These are phyloP conservation scores for Lipomyces yamanashiensis DNA, from an alignment of 805 yeast genomes.

Conservation along the genomic window DNA sequence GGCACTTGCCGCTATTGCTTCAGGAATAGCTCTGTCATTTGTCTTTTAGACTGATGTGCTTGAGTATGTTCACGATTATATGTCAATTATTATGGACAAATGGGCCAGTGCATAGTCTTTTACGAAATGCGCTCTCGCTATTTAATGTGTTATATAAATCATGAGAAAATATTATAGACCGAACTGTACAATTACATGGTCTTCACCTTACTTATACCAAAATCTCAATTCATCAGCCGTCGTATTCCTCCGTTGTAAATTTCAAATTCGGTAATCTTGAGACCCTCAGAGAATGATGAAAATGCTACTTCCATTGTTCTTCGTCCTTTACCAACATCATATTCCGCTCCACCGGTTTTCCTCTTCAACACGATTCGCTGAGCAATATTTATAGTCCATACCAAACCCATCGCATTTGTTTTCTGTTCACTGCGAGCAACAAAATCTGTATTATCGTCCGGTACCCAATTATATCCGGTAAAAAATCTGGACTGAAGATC, in stretches of 20 bases:
- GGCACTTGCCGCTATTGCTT: neutral
- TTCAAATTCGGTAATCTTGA: constrained; percentile 38
- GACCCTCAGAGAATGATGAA: constrained; percentile 44
- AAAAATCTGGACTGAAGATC: constrained; percentile 74
- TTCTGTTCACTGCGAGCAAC: constrained; percentile 37
- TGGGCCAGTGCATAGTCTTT: too few species aligned
- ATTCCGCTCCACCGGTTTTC: constrained; percentile 25
- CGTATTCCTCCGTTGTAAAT: constrained; percentile 28
- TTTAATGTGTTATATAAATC: too few species aligned
- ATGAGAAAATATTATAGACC: too few species aligned
- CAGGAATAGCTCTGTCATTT: neutral
- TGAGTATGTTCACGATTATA: neutral
- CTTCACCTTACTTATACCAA: neutral
- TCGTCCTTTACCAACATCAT: constrained; percentile 34
- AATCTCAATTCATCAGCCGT: neutral
- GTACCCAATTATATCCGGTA: constrained; percentile 70
- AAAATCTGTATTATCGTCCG: constrained; percentile 41
- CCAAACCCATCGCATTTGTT: constrained; percentile 60
- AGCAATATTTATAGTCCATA: constrained; percentile 59
- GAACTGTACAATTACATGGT: neutral
- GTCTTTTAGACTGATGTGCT: neutral
- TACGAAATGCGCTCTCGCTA: too few species aligned
- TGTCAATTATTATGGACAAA: neutral
- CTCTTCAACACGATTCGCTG: constrained; percentile 51
- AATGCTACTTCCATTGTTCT: constrained; percentile 51